Base-by-base conservation (phyloP, 176 grass and related monocot species). In the Chloris gayana region DNA sequence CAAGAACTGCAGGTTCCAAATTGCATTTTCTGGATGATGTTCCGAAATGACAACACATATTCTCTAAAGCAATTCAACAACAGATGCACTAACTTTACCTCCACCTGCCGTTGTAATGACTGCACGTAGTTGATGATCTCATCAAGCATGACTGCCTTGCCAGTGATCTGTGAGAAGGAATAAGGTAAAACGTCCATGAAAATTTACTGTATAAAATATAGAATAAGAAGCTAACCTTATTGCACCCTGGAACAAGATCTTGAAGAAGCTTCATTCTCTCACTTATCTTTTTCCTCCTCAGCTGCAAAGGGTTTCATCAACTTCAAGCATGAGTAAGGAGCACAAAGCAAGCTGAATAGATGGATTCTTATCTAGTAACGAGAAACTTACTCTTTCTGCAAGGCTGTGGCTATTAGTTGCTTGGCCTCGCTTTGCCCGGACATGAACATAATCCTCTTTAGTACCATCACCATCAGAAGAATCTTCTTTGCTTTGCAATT, bases 61-160 rank as follows among this genome's bases (percentile, higher is more conserved):
- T 31, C 39, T 53, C 18, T 24, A 14, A 72, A 85, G 39, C 29
- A 84, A 58, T 42, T 54, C 50, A 78, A 56, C 32, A 56, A 49
- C 3, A 69, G 5, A 3, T 47, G 5, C 41, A 67, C 32, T 60
- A 75, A 53, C 47, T 41, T 18, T 87, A 98, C 95, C 95, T 98
- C 95, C 2, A 98, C 90, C 85, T 98, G 95, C 46, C 86, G 90
- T 92, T 98, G 95, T 82, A 98, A 82, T 57, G 92, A 98, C 83
- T 98, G 95, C 61, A 98, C 95, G 60, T 98, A 98, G 80, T 98
- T 98, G 74, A 98, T 98, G 38, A 98, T 98, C 88, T 98, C 95
- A 83, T 95, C 95, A 82, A 98, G 95, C 92, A 98, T 98, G 65
- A 98, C 88, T 39, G 95, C 95, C 82, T 98, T 98, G 33, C 92